Conservation (phyloP, 495 filamentous ascomycete species). For the Aspergillus homomorphus region DNA sequence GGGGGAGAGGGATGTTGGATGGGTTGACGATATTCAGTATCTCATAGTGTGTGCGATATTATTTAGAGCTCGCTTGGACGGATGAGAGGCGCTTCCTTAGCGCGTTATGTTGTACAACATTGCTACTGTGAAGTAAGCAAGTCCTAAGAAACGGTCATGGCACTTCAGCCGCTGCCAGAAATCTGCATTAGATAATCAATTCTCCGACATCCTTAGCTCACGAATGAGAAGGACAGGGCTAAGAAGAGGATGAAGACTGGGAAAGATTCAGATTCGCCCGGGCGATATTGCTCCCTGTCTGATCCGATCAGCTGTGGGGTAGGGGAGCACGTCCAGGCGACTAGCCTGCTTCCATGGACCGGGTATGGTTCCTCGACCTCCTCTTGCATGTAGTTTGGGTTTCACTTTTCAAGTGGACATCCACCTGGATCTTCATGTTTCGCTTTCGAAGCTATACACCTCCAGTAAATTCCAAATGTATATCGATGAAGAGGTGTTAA, state of each 20-base stretch:
- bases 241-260: background rate
- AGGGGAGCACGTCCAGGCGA: background rate
- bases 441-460: background rate
- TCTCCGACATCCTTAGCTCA: slow-evolving; percentile 6
- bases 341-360: background rate
- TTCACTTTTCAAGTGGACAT: background rate
- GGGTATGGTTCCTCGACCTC: background rate
- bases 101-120: slow-evolving; percentile 14
- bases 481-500: background rate
- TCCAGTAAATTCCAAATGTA: background rate
- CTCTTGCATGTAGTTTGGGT: background rate
- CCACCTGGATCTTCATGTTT: background rate
- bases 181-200: slow-evolving; percentile 9
- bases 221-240: background rate
- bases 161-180: background rate
- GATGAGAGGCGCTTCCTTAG: background rate
- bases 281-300: background rate
- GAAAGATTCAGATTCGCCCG: background rate
- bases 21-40: background rate
- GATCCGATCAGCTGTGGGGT: background rate
- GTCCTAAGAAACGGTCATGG: background rate
- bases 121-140: slow-evolving; percentile 3
- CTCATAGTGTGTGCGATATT: background rate
- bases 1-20: background rate
- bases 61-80: background rate